Conservation (phyloP, 1,284 basidiomycete genomes). For the Ceratobasidium sp. region DNA sequence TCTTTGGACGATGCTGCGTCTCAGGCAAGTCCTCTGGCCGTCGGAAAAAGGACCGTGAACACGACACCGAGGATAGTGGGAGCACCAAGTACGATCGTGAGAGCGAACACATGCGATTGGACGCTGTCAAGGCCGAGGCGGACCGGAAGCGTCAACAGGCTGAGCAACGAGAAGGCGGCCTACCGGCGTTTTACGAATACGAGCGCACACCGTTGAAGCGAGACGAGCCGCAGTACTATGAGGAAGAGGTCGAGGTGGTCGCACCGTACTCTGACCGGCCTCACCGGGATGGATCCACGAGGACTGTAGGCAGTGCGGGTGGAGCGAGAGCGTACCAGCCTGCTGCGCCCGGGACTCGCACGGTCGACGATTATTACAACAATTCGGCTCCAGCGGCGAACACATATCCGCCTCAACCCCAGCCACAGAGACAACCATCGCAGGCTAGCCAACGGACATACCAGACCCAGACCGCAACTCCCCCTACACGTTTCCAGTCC, state of each 20-base stretch:
- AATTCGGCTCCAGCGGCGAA: constrained; percentile 9
- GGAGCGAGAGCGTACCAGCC: constrained; percentile 61
- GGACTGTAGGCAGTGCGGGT: constrained; percentile 48
- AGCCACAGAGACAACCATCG: not conserved
- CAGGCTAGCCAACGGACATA: constrained; percentile 14
- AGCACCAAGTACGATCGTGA: constrained; percentile 42
- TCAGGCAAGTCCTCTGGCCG: constrained; percentile 53
- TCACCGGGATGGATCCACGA: constrained; percentile 38
- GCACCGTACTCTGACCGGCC: constrained; percentile 31
- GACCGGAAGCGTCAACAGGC: constrained; percentile 75
- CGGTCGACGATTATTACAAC: constrained; percentile 73
- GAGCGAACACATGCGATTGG: constrained; percentile 70
- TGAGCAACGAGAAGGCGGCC: constrained; percentile 60
- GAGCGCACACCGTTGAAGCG: constrained; percentile 66
- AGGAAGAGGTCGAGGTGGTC: constrained; percentile 38
- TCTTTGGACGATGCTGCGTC: constrained; percentile 80
- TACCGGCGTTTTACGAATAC: constrained; percentile 75
- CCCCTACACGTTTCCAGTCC: constrained; percentile 21
- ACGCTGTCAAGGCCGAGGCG: constrained; percentile 80
- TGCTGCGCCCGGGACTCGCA: constrained; percentile 65
- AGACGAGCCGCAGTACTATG: constrained; percentile 43
- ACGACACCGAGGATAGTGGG: constrained; percentile 45
- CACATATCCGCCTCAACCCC: constrained; percentile 21
- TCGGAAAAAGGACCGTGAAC: constrained; percentile 41
- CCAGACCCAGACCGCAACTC: constrained; percentile 15